Percentiles rank a stretch among this genome's conserved stretches.
phyloP scores from a whole-genome alignment of 306 rosid species.

The Myrica gale region DNA sequence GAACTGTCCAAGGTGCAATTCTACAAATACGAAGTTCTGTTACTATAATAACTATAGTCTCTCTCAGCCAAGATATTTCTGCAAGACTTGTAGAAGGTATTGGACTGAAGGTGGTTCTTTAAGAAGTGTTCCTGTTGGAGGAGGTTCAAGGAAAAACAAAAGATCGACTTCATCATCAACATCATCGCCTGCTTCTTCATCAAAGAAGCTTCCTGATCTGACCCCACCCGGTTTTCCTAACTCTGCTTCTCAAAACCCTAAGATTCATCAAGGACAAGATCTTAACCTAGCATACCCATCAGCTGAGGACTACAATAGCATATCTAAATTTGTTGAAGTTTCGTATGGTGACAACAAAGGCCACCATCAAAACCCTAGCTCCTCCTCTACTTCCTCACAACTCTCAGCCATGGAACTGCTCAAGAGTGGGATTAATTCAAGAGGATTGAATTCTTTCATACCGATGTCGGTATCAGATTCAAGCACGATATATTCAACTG shows the following conservation, averaged over 20 bases:
- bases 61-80: conserved; percentile 93
- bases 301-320: conserved; percentile 35
- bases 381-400: conserved; percentile 35
- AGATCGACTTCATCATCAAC: conserved; percentile 51
- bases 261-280: conserved; percentile 79
- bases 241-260: conserved; percentile 61
- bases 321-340: conserved; percentile 46
- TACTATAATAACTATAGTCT: conserved; percentile 94
- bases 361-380: conserved; percentile 37
- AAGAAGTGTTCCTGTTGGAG: conserved; percentile 96
- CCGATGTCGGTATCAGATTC: conserved; percentile 42
- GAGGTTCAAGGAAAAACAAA: conserved; percentile 94
- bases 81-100: conserved; percentile 94
- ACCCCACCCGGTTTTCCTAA: conserved; percentile 34
- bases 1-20: conserved; percentile 97
- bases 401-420: conserved; percentile 73
- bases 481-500: conserved; percentile 46
- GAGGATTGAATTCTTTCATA: conserved; percentile 66
- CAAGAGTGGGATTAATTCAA: conserved; percentile 58
- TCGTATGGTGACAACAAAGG: conserved; percentile 38
- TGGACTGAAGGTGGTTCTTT: conserved; percentile 99
- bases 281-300: conserved; percentile 77
- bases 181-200: conserved; percentile 8
- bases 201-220: conserved; percentile 43
- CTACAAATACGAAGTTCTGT: conserved; percentile 92